These are phyloP conservation scores for Boletus sp. DNA, from an alignment of 1,284 basidiomycete species.

Conservation along the genomic window DNA sequence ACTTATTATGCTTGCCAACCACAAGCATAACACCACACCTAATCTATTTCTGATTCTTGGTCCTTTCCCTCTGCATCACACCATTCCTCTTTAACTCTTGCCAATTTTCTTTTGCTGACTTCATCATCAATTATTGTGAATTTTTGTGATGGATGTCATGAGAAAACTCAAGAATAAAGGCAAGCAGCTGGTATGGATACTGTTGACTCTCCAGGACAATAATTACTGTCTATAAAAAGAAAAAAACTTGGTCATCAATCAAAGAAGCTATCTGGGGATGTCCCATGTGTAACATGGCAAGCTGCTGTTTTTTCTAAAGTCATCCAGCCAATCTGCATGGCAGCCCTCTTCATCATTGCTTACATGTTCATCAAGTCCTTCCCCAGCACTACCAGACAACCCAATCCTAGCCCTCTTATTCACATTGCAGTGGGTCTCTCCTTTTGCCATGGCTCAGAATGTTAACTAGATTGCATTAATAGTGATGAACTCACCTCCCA, in stretches of 20 bases:
- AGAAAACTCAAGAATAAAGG: constrained; percentile 94
- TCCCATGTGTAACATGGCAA: constrained; percentile 86
- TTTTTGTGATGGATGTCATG: constrained; percentile 98
- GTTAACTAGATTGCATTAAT: too few relatives aligned
- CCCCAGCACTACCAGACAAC: constrained; percentile 62
- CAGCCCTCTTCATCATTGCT: constrained; percentile 77
- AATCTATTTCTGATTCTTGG: constrained; percentile 97
- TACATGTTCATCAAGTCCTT: constrained; percentile 94
- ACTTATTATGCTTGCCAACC: too few relatives aligned
- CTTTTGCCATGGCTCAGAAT: too few relatives aligned
- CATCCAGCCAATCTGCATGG: constrained; percentile 76
- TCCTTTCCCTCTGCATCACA: constrained; percentile 87
- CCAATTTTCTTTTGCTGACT: constrained; percentile 94
- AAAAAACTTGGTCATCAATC: constrained; percentile 92
- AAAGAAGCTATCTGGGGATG: constrained; percentile 90
- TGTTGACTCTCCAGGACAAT: constrained; percentile 93
- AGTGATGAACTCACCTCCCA: too few relatives aligned
- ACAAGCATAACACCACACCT: too few relatives aligned
- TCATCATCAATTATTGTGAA: constrained; percentile 97
- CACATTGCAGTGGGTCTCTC: constrained; percentile 58
- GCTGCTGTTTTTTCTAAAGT: constrained; percentile 86
- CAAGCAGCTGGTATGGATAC: constrained; percentile 98
- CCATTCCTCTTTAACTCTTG: constrained; percentile 98
- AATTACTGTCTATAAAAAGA: constrained; percentile 99
- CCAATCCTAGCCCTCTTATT: constrained; percentile 76